phyloP scores from a whole-genome alignment of 176 grass and related monocot species.

The Oryza brachyantha region DNA sequence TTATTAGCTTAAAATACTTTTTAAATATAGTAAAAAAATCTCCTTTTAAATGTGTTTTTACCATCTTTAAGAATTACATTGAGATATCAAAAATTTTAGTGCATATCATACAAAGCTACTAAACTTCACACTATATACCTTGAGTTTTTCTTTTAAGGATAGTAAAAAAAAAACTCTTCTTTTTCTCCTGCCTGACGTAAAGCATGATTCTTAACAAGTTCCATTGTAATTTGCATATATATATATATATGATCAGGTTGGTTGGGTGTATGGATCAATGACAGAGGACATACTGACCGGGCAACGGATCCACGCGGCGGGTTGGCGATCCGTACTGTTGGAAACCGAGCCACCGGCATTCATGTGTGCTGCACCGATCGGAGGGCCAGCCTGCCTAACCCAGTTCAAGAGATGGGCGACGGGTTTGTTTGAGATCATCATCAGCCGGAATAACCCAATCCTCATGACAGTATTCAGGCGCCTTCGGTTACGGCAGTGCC shows the following conservation, averaged over 20 bases:
- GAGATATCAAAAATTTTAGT: no score
- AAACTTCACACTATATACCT: no score
- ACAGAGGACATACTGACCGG: conserved; percentile 37
- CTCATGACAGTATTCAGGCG: neutral
- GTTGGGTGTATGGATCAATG: conserved; percentile 43
- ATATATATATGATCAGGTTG: conserved; percentile 10
- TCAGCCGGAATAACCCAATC: conserved; percentile 27
- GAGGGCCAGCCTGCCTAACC: conserved; percentile 32
- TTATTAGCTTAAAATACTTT: no score
- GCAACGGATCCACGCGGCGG: conserved; percentile 23
- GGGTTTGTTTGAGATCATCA: conserved; percentile 44
- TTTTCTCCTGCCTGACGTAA: no score
- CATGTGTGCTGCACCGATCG: conserved; percentile 20
- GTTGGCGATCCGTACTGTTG: neutral
- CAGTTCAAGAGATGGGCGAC: conserved; percentile 63
- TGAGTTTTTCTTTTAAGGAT: no score
- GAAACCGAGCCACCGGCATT: conserved; percentile 5
- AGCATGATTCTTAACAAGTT: neutral
- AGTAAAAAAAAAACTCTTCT: no score
- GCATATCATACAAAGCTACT: no score
- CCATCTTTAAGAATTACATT: no score
- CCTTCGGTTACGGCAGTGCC: conserved; percentile 39
- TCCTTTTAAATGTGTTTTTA: no score
- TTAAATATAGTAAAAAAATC: no score
- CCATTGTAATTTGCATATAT: neutral